A percentile compares a stretch with the other conserved stretches of the same genome.
Conservation (phyloP, 129 eudicot species). For the Pulicaria dysenterica region DNA sequence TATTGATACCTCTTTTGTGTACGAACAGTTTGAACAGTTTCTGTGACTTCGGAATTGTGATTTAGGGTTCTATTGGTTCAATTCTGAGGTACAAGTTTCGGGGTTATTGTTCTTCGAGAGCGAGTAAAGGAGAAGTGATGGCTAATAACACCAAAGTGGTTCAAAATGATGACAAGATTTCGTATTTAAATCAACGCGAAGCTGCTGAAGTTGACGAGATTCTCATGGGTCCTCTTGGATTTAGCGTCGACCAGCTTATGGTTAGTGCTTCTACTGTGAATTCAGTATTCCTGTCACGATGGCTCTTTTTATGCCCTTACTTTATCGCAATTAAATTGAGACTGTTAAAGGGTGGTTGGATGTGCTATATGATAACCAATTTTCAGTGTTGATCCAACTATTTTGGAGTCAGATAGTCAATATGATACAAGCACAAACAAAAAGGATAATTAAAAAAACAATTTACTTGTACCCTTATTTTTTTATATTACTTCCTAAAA, state of each 20-base stretch:
- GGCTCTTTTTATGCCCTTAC: background rate
- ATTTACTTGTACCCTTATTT: background rate
- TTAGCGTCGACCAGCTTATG: conserved; percentile 98
- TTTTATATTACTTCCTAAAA: background rate
- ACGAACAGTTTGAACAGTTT: background rate
- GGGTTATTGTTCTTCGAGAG: conserved; percentile 41
- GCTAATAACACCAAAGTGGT: conserved; percentile 40
- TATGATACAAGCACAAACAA: background rate
- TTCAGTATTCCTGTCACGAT: background rate
- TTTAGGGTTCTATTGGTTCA: conserved; percentile 48
- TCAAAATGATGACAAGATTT: conserved; percentile 46
- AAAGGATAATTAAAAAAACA: background rate
- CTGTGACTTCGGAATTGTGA: conserved; percentile 10
- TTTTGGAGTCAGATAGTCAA: background rate
- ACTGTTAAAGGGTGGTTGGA: background rate
- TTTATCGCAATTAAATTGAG: background rate
- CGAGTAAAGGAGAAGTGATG: conserved; percentile 41
- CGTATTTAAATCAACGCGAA: conserved; percentile 74
- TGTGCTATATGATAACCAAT: background rate
- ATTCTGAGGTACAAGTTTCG: conserved; percentile 41
- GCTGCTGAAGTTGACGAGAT: conserved; percentile 93
- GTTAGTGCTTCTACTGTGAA: conserved; percentile 33
- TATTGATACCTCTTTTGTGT: background rate
- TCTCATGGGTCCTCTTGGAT: conserved; percentile 96
- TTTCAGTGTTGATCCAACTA: background rate